Conservation (phyloP, 495 filamentous ascomycete species). For the Hypoxylon intermedium region DNA sequence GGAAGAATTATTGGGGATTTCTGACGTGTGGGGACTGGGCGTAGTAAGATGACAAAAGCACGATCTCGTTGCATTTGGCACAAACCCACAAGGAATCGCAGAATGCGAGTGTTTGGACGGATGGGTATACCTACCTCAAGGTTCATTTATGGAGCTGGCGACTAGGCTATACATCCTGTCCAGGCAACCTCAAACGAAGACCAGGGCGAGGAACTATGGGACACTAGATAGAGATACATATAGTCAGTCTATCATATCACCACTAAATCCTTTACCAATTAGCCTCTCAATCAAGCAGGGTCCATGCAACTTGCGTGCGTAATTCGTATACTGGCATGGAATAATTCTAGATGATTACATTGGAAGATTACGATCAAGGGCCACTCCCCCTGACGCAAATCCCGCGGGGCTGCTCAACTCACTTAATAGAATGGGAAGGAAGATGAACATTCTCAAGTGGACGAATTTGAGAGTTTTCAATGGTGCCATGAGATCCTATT, state of each 20-base stretch:
- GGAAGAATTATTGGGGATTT: background rate
- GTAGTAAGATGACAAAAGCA: slow-evolving; percentile 12
- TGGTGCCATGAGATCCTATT: too few species aligned
- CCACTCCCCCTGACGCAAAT: too few species aligned
- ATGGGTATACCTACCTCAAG: background rate
- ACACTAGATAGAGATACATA: background rate
- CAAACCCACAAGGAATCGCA: background rate
- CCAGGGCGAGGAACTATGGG: background rate
- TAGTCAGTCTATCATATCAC: background rate
- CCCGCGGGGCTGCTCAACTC: too few species aligned
- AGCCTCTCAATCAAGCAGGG: too few species aligned
- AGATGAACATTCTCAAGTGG: too few species aligned
- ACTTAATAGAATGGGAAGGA: too few species aligned
- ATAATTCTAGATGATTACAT: too few species aligned
- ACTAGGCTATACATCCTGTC: background rate
- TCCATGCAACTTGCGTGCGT: too few species aligned
- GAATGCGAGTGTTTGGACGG: background rate
- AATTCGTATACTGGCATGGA: too few species aligned
- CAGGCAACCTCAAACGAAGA: slow-evolving; percentile 1
- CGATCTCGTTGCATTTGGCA: background rate
- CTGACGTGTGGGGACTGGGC: background rate
- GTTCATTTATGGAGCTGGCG: background rate
- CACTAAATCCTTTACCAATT: background rate
- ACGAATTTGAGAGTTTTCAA: too few species aligned
- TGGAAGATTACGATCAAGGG: too few species aligned